Base-by-base conservation (phyloP, 2,329 filamentous ascomycete species). In the Penicillium sp. region DNA sequence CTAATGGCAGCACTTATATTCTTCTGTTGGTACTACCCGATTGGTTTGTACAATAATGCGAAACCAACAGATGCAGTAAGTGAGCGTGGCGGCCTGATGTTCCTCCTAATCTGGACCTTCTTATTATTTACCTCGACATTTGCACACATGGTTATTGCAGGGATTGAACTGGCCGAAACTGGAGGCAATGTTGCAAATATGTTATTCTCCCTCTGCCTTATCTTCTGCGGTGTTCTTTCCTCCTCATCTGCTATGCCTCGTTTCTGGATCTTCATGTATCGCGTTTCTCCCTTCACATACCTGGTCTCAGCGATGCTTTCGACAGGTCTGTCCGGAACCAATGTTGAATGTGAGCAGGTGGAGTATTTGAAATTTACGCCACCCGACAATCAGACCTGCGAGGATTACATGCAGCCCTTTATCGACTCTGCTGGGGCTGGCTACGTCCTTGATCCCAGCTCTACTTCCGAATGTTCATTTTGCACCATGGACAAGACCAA, bases 191-290 rank as follows among this genome's bases (percentile, higher is more conserved):
- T 91, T 23, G 86, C 86, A 57, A 86, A 85, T 2, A 72, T 90
- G n/a, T 70, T 89, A 15, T 83, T 85, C 61, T 81, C 85, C 35
- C 81, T 90, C 73, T 84, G 80, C 64, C 77, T 87, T 26, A 81
- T 86, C 56, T 90, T 90, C 78, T 86, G 84, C 67, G 76, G 75
- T 71, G 75, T 77, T 57, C 73, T 77, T 63, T 86, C 88, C 59
- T 75, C 83, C 0, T 85, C 87, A 0, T 62, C 70, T 2, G 78
- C 82, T 1, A 81, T 92, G 4, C 89, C 90, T 0, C 82, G 85
- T 0, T 92, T 92, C 80, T 92, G 90, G 90, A 86, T 87, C 65
- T 92, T 91, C 79, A 91, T 92, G 89, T 90, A 91, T 75, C 83
- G 86, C 38, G 80, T 87, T 26, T 87, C 84, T 0, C 88, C 88